These are phyloP conservation scores for Odontarrhena argentea DNA, from an alignment of 345 rosid species.

Conservation along the genomic window DNA sequence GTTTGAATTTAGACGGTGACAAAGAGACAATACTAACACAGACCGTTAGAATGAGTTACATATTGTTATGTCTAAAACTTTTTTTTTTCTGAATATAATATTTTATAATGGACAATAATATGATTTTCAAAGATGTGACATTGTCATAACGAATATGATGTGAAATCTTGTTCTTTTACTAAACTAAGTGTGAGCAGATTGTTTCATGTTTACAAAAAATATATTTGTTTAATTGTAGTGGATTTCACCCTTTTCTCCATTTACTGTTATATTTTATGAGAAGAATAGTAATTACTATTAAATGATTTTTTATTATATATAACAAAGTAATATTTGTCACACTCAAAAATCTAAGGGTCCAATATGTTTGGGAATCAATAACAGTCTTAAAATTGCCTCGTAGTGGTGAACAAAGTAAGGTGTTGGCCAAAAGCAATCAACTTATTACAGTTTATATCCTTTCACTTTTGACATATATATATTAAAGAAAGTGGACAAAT, in stretches of 20 bases:
- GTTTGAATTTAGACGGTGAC: too few species aligned
- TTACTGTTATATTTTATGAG: slow-evolving; percentile 15
- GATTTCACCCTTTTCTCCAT: slow-evolving; percentile 29
- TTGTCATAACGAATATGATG: slow-evolving; percentile 20
- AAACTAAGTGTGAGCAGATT: slow-evolving; percentile 17
- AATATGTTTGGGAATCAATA: slow-evolving; percentile 45
- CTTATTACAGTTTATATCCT: slow-evolving; percentile 31
- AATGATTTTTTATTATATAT: neutral
- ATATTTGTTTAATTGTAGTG: neutral
- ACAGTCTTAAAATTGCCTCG: slow-evolving; percentile 37
- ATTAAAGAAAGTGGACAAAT: slow-evolving; percentile 26
- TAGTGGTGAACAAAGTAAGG: slow-evolving; percentile 44
- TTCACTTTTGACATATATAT: slow-evolving; percentile 35
- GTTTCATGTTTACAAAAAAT: slow-evolving; percentile 1
- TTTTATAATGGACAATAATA: neutral
- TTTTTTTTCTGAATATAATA: neutral
- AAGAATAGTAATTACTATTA: neutral
- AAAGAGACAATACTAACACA: too few species aligned
- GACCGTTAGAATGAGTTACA: too few species aligned
- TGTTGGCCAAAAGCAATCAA: slow-evolving; percentile 44
- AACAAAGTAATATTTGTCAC: slow-evolving; percentile 27
- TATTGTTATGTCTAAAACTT: too few species aligned
- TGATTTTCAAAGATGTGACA: slow-evolving; percentile 3
- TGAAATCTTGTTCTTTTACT: neutral
- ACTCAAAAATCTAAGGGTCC: slow-evolving; percentile 37